Evolutionary conservation across 2,329 filamentous ascomycete genomes (phyloP), one percentile per base, ranked within the genome.

Genomic region (Aureobasidium lini): DNA sequence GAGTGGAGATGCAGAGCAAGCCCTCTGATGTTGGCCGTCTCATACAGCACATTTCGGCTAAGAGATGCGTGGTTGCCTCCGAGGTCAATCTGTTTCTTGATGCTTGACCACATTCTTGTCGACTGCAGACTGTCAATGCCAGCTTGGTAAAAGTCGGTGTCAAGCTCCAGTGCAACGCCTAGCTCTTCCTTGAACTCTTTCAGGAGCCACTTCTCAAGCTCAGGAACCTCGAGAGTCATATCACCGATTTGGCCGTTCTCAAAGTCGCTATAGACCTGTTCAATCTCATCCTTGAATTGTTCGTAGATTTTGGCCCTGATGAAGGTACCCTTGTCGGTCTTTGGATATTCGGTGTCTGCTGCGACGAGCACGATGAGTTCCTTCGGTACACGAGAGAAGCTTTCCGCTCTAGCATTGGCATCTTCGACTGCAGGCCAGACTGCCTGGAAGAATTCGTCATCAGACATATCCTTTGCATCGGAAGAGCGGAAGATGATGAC

Each of bases 91-190:
- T 78, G 71, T 9, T 77, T 77, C 61, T 81, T 72, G 31, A 87
- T 78, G 1, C 73, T 69, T 15, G 75, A 75, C 62, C 84, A 77
- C 60, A 84, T 77, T 56, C 79, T 77, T 31, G 84, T 83, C 2
- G 81, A 80, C 61, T 84, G 80, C 23, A 86, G 68, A 56, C 79
- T 83, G 67, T 86, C 84, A 2, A 85, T 73, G 0, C 84, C 84
- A 0, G 76, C 70, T 0, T 75, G 70, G 65, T 85, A 87, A 65
- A 87, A 81, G 66, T 87, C 84, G 0, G 77, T 75, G 16, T 64
- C 53, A 37, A 46, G 18, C 18, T 60, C 34, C 4, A 71, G 61
- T 2, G 64, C 50, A 8, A 68, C 61, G 2, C 60, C 61, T 6
- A 69, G 65, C n/a, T 70, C 64, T 2, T 65, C 53, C 3, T 50